Base-by-base conservation (phyloP, 2,329 filamentous ascomycete genomes). In the Ilyonectria robusta region DNA sequence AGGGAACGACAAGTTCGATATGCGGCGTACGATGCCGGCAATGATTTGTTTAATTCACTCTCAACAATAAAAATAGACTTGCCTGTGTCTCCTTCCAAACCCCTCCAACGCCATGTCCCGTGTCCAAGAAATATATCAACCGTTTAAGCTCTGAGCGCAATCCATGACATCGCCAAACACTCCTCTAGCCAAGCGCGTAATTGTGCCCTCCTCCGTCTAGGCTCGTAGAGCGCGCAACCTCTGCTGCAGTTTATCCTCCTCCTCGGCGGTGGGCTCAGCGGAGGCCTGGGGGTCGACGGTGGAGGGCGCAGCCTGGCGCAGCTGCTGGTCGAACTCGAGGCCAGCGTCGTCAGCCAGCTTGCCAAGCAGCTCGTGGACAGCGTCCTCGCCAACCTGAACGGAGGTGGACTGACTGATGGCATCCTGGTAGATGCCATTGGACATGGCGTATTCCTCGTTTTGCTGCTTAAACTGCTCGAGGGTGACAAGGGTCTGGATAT, bases 341-440 rank as follows among this genome's bases (percentile, higher is more conserved):
- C 94, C 94, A 10, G 93, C 94, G 80, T 97, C 94, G 79, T 97
- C 94, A 69, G 94, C 94, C 48, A 96, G 89, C 82, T 97, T 93
- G 70, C 89, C 92, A 82, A 97, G 92, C 69, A 97, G 83, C 72
- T 94, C 91, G 80, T 97, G 94, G 2, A 97, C 94, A 72, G 95
- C 94, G 73, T 97, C 94, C 78, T 97, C 81, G 84, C 93, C 83
- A 83, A 95, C 80, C 85, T 93, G 78, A 84, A 92, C 76, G 81
- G 93, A 79, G 1, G 94, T 97, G 42, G 92, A 92, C 67, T 92
- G 91, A 23, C 89, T 90, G 69, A 95, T 95, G 66, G 94, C 93
- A 77, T 95, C 94, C 81, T 95, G 93, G 81, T 96, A 96, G 81
- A 95, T 94, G 72, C 91, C 87, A 79, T 89, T 89, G 78, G 84